These are phyloP conservation scores for Yarrowia yakushimensis DNA, from an alignment of 805 yeast species.

Conservation along the genomic window DNA sequence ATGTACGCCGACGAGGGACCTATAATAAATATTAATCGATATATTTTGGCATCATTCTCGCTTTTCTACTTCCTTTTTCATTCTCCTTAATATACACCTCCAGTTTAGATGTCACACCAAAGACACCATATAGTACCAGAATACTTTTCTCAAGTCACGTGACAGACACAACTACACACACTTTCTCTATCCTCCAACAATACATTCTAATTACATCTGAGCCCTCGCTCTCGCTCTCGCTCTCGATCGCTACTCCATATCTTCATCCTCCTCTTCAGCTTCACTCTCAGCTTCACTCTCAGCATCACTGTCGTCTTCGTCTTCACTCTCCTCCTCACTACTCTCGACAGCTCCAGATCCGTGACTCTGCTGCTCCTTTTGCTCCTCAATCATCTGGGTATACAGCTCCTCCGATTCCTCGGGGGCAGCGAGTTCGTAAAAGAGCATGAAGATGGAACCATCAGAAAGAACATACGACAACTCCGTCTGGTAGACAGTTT, in stretches of 20 bases:
- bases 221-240: background rate
- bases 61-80: background rate
- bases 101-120: background rate
- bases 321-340: background rate
- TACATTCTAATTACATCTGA: background rate
- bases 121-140: too few relatives aligned
- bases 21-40: too few relatives aligned
- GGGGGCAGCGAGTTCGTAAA: slow-evolving; percentile 53
- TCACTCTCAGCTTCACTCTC: slow-evolving; percentile 7
- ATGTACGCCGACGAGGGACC: too few relatives aligned
- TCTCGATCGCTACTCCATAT: background rate
- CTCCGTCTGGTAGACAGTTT: slow-evolving; percentile 72
- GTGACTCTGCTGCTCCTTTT: slow-evolving; percentile 22
- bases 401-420: slow-evolving; percentile 15
- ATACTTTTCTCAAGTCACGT: too few relatives aligned
- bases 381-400: slow-evolving; percentile 8
- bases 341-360: slow-evolving; percentile 13
- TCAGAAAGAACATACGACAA: slow-evolving; percentile 76
- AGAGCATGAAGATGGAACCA: slow-evolving; percentile 90
- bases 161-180: too few relatives aligned
- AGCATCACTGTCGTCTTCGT: background rate
- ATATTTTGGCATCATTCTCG: too few relatives aligned
- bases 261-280: background rate
- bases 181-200: background rate
- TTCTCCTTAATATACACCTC: background rate